A percentile compares a stretch with the other conserved stretches of the same genome.
Conservation (phyloP, 2,329 filamentous ascomycete species). For the Xylariaceae sp. region DNA sequence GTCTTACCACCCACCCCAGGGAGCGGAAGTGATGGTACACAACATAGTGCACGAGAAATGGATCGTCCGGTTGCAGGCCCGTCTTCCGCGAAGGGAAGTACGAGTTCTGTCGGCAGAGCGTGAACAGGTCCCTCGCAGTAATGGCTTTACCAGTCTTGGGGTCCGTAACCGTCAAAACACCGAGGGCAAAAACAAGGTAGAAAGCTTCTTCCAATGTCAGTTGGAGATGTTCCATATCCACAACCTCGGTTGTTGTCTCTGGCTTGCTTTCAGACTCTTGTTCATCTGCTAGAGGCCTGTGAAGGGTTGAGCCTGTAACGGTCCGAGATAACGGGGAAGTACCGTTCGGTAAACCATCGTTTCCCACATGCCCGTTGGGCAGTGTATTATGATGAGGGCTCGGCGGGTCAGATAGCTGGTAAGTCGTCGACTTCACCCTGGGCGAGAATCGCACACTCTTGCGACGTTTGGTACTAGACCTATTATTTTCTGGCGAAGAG, state of each 20-base stretch:
- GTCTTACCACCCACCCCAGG: conserved; percentile 89
- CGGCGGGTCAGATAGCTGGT: conserved; percentile 55
- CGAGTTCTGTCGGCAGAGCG: conserved; percentile 69
- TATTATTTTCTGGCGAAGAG: conserved; percentile 15
- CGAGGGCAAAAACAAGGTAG: conserved; percentile 82
- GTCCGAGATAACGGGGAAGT: conserved; percentile 14
- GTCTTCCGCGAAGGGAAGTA: conserved; percentile 63
- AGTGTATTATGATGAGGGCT: conserved; percentile 44
- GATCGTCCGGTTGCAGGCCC: conserved; percentile 71
- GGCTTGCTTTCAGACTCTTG: neutral
- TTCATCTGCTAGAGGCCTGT: conserved; percentile 6
- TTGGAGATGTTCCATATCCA: conserved; percentile 81
- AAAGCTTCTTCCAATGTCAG: conserved; percentile 89
- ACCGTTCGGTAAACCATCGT: conserved; percentile 20
- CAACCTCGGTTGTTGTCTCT: conserved; percentile 33
- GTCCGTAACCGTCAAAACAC: conserved; percentile 67
- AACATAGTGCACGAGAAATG: conserved; percentile 83
- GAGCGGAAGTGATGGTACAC: conserved; percentile 97
- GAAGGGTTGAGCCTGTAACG: conserved; percentile 6
- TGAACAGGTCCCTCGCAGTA: conserved; percentile 60
- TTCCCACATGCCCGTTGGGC: conserved; percentile 25
- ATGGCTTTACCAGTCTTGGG: conserved; percentile 49
- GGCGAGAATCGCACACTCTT: conserved; percentile 75
- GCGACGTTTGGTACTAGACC: conserved; percentile 41
- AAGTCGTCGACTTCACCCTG: conserved; percentile 66